Base-by-base conservation (phyloP, 345 rosid species). In the Sisymbrium altissimum region DNA sequence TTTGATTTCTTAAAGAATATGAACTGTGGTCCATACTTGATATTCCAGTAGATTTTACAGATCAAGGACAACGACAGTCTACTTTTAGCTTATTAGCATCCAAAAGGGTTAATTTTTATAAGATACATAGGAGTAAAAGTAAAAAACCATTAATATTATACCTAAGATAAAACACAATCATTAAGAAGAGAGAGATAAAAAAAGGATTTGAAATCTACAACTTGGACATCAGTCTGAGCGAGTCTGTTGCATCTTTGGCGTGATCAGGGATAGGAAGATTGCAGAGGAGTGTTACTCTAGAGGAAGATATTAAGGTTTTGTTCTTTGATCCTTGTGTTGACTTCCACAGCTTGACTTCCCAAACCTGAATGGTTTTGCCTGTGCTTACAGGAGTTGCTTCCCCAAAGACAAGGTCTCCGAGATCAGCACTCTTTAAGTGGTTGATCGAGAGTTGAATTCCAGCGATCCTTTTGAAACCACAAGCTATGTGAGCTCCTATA, bases 401-500 rank as follows among this genome's bases (percentile, higher is more conserved):
- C 11, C 89, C 97, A 6, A 54, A 58, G 69, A 95, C 64, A 45
- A 82, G 79, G 75, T 95, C 97, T 5, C 97, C 99, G 10, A 90
- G 82, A 19, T 78, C 80, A n/a, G 96, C 98, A 46, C 83, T 83
- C 67, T 88, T 95, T 44, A 90, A 56, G 49, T 95, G 98, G 70
- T 82, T 87, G 73, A 92, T 92, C 64, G 88, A 85, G 50, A 95
- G 96, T 68, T 92, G 94, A 65, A 92, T 84, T 14, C 99, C 98
- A 11, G 97, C 98, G 2, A 92, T 78, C 53, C 96, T 88, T 69
- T 86, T 81, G 71, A 74, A 84, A 30, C 89, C 98, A 4, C 87
- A 87, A 7, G 97, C 97, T 45, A 95, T 83, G 73, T 92, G 94
- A 7, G 99, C 98, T 39, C 99, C 99, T 7, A 89, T 81, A 84